These are phyloP conservation scores for Ophiostoma quercus DNA, from an alignment of 2,329 filamentous ascomycete species.

Conservation along the genomic window DNA sequence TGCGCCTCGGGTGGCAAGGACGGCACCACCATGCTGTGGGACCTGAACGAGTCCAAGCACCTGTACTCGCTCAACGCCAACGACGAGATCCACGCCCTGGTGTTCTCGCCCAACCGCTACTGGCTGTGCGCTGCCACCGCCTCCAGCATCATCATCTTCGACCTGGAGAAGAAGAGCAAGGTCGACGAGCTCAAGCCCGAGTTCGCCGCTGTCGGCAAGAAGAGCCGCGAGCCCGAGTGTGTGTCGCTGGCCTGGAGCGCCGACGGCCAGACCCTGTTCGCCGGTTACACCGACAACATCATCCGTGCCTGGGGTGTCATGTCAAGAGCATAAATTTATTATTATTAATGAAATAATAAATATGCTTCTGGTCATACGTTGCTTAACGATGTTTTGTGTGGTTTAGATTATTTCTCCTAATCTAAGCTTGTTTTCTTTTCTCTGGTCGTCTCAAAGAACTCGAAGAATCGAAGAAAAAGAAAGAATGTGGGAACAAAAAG, in stretches of 20 bases:
- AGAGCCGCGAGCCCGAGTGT: conserved; percentile 98
- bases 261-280: conserved; percentile 98
- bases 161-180: conserved; percentile 99
- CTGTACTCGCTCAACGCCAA: conserved; percentile 99
- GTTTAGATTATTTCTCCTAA: background rate
- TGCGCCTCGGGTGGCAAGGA: conserved; percentile 99
- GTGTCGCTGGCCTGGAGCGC: conserved; percentile 95
- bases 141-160: conserved; percentile 99
- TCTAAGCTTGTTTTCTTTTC: background rate
- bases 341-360: conserved; percentile 15
- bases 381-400: background rate
- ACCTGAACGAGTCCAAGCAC: conserved; percentile 99
- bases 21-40: conserved; percentile 99
- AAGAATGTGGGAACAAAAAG: conserved; percentile 13
- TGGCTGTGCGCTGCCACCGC: conserved; percentile 98
- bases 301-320: conserved; percentile 97
- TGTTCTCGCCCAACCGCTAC: conserved; percentile 99
- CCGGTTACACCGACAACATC: conserved; percentile 99
- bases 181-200: conserved; percentile 99
- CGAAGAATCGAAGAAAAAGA: background rate
- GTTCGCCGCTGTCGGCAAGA: conserved; percentile 93
- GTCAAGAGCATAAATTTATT: conserved; percentile 69
- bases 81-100: conserved; percentile 99
- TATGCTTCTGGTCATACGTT: conserved; percentile 7
- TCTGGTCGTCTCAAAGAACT: conserved; percentile 1